These are phyloP conservation scores for Ananas comosus DNA, from an alignment of 176 grass and related monocot species.

Conservation along the genomic window DNA sequence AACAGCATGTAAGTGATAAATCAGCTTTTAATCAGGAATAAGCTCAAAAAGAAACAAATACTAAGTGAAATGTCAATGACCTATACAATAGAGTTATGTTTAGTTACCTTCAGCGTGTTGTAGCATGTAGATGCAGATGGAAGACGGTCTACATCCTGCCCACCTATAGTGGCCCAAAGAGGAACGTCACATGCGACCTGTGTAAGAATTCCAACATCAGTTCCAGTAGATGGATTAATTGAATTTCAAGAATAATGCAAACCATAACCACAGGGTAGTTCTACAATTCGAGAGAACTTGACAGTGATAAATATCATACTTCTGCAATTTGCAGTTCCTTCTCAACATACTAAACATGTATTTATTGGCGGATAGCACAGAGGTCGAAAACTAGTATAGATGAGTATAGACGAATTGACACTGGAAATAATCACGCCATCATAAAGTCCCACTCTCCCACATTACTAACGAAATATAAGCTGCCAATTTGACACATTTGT, in stretches of 20 bases:
- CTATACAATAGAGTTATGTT: neutral
- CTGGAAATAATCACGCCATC: neutral
- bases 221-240: slow-evolving; percentile 1
- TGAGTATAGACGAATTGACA: neutral
- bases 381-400: neutral
- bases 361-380: neutral
- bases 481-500: too few species aligned
- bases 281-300: neutral
- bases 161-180: slow-evolving; percentile 86
- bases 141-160: slow-evolving; percentile 88
- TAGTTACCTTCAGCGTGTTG: slow-evolving; percentile 80
- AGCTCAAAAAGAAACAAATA: neutral
- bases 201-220: neutral
- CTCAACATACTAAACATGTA: neutral
- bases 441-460: too few species aligned
- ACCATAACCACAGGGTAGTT: neutral
- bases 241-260: neutral
- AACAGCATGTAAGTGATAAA: neutral
- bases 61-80: neutral
- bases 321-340: neutral
- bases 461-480: too few species aligned
- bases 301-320: neutral
- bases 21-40: neutral
- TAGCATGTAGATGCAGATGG: slow-evolving; percentile 97
- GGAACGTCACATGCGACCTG: slow-evolving; percentile 84